Evolutionary conservation across 768 basidiomycete species (phyloP), one percentile per base, ranked within the genome.

Genomic region (Russula sp.): DNA sequence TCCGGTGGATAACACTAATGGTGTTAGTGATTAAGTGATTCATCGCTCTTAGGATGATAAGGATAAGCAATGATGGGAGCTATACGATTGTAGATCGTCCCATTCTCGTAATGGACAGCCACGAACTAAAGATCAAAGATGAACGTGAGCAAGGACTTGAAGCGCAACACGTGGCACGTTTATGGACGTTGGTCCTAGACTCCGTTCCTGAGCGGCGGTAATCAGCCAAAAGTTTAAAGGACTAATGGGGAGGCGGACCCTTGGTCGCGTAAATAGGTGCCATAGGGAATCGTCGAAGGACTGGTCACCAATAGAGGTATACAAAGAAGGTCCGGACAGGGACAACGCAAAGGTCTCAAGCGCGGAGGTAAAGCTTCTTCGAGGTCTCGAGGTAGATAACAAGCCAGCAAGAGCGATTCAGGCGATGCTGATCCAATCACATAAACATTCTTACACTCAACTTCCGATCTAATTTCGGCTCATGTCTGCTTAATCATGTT

Each of bases 181-280:
- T 42, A 42, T 53, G 48, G 26, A 50, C 48, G 18, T 20, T n/a
- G 38, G 36, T 52, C 46, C 38, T 32, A 22, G 30, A 46, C 14
- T 46, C 44, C 32, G 28, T 51, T 44, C 56, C 34, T 50, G 62
- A 63, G 34, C 13, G 22, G 54, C 26, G 46, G 53, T 32, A 30
- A 50, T 57, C 61, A 57, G n/a, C 26, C 34, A 50, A 60, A 61
- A 32, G 52, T 38, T 56, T 30, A 60, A 55, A 26, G 61, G 16
- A 30, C 24, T 56, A 48, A 62, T 36, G 6, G 24, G 32, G 42
- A n/a, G 22, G 50, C 13, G 36, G n/a, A 38, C 38, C 36, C 14
- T 26, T 42, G 51, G 52, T 51, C 32, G 16, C 34, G 48, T 14
- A 20, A n/a, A 38, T 13, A n/a, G 44, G 10, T 46, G 22, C n/a